Conservation (phyloP, 139 green algal species). For the Coelastrella sp. region DNA sequence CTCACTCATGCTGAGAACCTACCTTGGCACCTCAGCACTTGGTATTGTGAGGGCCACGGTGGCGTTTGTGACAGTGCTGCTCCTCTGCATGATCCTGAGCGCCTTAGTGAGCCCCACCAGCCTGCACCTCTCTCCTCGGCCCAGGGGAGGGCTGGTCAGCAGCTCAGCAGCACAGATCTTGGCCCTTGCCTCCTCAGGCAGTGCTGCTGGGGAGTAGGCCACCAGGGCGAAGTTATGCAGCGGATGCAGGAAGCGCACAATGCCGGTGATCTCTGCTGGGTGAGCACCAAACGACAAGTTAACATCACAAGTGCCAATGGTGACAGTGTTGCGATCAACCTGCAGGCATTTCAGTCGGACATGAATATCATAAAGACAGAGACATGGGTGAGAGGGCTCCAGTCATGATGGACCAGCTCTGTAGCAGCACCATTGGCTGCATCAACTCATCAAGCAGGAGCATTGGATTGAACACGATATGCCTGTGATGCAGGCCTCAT, state of each 20-base stretch:
- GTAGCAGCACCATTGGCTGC: background rate
- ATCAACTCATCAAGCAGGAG: background rate
- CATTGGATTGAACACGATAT: background rate
- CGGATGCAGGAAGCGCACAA: constrained; percentile 86
- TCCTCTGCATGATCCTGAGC: constrained; percentile 80
- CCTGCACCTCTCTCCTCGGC: constrained; percentile 70
- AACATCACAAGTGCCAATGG: constrained; percentile 82
- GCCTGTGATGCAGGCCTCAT: no score
- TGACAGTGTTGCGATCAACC: constrained; percentile 92
- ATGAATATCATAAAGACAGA: background rate
- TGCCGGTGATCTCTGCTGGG: constrained; percentile 80
- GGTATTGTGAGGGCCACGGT: constrained; percentile 68
- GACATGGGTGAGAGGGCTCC: no score
- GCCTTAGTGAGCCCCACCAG: constrained; percentile 79
- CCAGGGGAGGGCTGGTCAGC: constrained; percentile 48
- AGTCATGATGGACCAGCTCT: background rate
- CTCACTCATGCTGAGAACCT: background rate
- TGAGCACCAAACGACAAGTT: constrained; percentile 89
- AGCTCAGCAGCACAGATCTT: constrained; percentile 59
- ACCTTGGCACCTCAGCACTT: constrained; percentile 77
- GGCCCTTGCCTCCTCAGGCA: constrained; percentile 68
- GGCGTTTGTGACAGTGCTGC: constrained; percentile 80
- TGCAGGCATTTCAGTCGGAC: constrained; percentile 56
- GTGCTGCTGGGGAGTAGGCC: constrained; percentile 71
- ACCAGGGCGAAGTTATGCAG: constrained; percentile 90